These are phyloP conservation scores for Aspergillus affinis DNA, from an alignment of 495 filamentous ascomycete genomes.

Conservation along the genomic window DNA sequence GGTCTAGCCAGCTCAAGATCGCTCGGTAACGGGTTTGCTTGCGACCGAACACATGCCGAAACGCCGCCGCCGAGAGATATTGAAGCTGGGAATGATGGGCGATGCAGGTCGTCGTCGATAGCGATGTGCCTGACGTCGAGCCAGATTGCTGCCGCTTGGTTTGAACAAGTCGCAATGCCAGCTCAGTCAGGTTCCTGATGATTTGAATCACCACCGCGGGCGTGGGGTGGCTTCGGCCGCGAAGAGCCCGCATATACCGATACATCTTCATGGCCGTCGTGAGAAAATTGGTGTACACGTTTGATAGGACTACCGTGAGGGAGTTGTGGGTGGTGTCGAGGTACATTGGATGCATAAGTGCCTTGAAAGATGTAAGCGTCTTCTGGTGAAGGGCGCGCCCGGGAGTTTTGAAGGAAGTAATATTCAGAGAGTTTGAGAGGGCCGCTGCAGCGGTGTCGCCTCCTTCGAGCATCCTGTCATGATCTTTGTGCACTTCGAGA, in stretches of 20 bases:
- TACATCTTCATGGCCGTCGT: conserved; percentile 84
- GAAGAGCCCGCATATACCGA: conserved; percentile 68
- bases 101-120: conserved; percentile 49
- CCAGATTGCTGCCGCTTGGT: conserved; percentile 47
- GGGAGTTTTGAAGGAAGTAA: conserved; percentile 67
- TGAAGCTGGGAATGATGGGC: conserved; percentile 65
- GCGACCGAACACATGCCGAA: conserved; percentile 58
- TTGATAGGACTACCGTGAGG: conserved; percentile 61
- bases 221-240: conserved; percentile 51
- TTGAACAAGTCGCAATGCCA: conserved; percentile 65
- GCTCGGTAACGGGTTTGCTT: conserved; percentile 67
- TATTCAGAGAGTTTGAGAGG: conserved; percentile 64
- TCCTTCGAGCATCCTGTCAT: conserved; percentile 49
- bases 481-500: conserved; percentile 69
- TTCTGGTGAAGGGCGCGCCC: conserved; percentile 78
- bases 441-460: conserved; percentile 36
- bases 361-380: conserved; percentile 75
- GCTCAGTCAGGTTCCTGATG: conserved; percentile 61
- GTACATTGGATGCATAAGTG: conserved; percentile 85
- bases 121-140: neutral
- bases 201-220: conserved; percentile 60
- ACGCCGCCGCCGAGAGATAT: conserved; percentile 69
- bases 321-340: conserved; percentile 83
- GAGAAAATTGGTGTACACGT: conserved; percentile 70
- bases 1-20: conserved; percentile 63